A percentile compares a stretch with the other conserved stretches of the same genome.
These are phyloP conservation scores for Biscogniauxia marginata DNA, from an alignment of 2,329 filamentous ascomycete species.

Conservation along the genomic window DNA sequence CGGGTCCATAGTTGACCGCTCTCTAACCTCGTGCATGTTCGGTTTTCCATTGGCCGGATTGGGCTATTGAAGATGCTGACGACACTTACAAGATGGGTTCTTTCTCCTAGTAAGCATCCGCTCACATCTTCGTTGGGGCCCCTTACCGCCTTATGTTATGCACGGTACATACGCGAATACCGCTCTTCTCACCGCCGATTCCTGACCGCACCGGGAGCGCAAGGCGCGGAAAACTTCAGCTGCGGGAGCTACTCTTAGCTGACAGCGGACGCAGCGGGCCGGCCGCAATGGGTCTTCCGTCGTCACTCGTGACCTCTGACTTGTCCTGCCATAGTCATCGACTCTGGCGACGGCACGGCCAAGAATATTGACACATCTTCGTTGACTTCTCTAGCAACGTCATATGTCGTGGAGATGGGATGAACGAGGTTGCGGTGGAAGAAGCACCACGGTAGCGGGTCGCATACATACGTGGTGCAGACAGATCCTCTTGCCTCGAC, in stretches of 20 bases:
- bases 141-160: neutral
- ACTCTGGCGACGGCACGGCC: neutral
- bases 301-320: slow-evolving; percentile 7
- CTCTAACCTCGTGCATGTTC: neutral
- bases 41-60: neutral
- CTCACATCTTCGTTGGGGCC: neutral
- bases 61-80: neutral
- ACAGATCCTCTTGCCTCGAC: neutral
- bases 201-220: neutral
- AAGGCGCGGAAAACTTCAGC: neutral
- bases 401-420: neutral
- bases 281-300: slow-evolving; percentile 6
- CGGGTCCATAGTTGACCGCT: neutral
- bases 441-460: neutral
- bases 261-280: slow-evolving; percentile 10
- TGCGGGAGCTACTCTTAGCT: slow-evolving; percentile 1
- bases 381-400: neutral
- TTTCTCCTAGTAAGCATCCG: neutral
- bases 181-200: neutral
- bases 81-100: neutral
- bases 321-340: neutral
- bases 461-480: neutral
- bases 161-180: neutral
- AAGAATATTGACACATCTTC: neutral
- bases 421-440: neutral